Percentiles rank a stretch among this genome's conserved stretches.
Evolutionary conservation across 306 rosid genomes (phyloP).

Genomic region (Bauhinia variegata): DNA sequence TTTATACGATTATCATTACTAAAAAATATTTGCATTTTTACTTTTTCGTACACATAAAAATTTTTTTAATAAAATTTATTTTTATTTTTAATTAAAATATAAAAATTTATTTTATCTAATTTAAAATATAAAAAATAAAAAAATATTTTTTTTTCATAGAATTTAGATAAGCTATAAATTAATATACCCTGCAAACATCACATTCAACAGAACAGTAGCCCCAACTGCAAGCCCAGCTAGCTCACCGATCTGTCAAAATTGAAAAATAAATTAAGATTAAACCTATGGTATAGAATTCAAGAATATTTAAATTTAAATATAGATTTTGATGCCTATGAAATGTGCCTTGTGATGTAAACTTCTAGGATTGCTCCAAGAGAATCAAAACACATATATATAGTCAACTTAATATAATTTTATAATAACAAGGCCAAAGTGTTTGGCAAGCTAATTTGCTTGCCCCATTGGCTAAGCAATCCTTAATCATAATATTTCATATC

Average conservation of each 20-base stretch:
- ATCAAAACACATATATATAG: constrained; percentile 31
- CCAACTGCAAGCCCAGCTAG: constrained; percentile 57
- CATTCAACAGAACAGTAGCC: not conserved
- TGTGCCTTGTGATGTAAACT: constrained; percentile 27
- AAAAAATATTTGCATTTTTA: too few relatives aligned
- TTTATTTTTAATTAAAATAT: too few relatives aligned
- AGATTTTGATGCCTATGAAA: constrained; percentile 13
- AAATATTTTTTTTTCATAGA: too few relatives aligned
- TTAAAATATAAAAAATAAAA: too few relatives aligned
- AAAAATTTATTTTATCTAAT: too few relatives aligned
- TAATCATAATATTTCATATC: too few relatives aligned
- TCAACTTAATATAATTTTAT: constrained; percentile 20
- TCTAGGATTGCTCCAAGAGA: constrained; percentile 19
- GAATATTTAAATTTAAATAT: constrained; percentile 12
- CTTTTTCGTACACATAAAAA: too few relatives aligned
- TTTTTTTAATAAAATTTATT: too few relatives aligned
- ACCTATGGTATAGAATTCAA: not conserved
- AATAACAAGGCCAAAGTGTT: not conserved
- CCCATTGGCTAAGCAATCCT: not conserved
- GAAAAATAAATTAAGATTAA: not conserved
- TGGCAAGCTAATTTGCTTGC: too few relatives aligned
- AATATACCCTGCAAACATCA: constrained; percentile 78
- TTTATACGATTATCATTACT: too few relatives aligned
- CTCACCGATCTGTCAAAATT: constrained; percentile 69
- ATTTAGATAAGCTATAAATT: not conserved